These are phyloP conservation scores for Penicillium crystallinum DNA, from an alignment of 495 filamentous ascomycete genomes.

Conservation along the genomic window DNA sequence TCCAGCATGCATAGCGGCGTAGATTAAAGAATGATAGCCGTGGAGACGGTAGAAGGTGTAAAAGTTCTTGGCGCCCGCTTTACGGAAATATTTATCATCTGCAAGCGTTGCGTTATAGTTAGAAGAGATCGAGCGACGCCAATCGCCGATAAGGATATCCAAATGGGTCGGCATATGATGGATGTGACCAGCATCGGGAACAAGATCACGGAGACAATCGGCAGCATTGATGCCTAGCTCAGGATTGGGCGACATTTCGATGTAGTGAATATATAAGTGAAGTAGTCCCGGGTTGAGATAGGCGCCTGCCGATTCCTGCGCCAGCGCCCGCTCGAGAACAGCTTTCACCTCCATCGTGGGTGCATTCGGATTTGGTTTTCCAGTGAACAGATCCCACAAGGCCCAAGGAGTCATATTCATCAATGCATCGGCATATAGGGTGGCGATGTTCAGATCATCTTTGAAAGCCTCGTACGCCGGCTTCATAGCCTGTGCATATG, in stretches of 20 bases:
- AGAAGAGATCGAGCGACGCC: conserved; percentile 49
- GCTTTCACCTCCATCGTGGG: conserved; percentile 48
- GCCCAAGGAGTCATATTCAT: conserved; percentile 62
- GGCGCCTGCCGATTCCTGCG: conserved; percentile 30
- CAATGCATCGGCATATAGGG: conserved; percentile 57
- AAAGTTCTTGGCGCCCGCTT: conserved; percentile 48
- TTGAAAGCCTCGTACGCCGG: conserved; percentile 43
- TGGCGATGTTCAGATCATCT: conserved; percentile 51
- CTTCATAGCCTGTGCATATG: conserved; percentile 56
- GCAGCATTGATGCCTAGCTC: conserved; percentile 50
- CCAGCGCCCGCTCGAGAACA: conserved; percentile 48
- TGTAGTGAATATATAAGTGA: conserved; percentile 63
- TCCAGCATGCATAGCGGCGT: conserved; percentile 62
- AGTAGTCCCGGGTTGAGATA: conserved; percentile 51
- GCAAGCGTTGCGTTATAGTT: conserved; percentile 51
- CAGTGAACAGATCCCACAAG: conserved; percentile 54
- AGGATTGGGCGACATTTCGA: conserved; percentile 61
- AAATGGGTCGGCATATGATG: conserved; percentile 66
- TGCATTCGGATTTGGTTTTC: conserved; percentile 46
- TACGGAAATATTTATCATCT: conserved; percentile 51
- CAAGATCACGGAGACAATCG: conserved; percentile 51
- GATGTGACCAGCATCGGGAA: conserved; percentile 59
- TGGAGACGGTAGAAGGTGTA: conserved; percentile 63
- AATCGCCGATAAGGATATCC: conserved; percentile 60
- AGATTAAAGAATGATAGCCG: conserved; percentile 58